Percentiles rank a stretch among this genome's conserved stretches.
Conservation (phyloP, 2,329 filamentous ascomycete species). For the Thelonectria rubi region DNA sequence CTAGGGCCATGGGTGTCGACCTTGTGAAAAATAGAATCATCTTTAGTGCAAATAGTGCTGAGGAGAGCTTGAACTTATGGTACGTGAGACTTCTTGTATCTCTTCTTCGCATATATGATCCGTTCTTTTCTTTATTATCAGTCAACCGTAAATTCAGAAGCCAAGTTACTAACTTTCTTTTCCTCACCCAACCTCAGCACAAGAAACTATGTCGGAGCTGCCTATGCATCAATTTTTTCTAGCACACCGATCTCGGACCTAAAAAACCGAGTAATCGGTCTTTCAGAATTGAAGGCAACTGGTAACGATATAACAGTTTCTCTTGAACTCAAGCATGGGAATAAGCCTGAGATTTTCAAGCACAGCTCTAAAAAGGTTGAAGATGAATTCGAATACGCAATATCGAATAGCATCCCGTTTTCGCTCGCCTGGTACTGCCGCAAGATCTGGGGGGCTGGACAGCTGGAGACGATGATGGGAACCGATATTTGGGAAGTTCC, state of each 20-base stretch:
- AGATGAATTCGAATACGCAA: neutral
- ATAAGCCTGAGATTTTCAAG: neutral
- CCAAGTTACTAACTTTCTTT: too few relatives aligned
- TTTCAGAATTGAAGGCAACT: conserved; percentile 6
- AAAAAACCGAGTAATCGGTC: conserved; percentile 6
- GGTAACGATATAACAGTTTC: neutral
- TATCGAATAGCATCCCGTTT: neutral
- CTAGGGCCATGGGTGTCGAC: conserved; percentile 15
- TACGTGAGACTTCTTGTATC: too few relatives aligned
- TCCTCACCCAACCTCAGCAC: too few relatives aligned
- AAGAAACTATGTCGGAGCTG: conserved; percentile 15
- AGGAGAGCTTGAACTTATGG: conserved; percentile 13
- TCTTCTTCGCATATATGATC: too few relatives aligned
- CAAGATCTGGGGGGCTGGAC: conserved; percentile 9
- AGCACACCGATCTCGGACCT: conserved; percentile 2
- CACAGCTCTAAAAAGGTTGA: conserved; percentile 1
- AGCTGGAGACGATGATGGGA: neutral
- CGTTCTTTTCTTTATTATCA: too few relatives aligned
- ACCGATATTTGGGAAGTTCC: conserved; percentile 14
- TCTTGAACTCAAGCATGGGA: neutral
- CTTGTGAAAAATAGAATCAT: conserved; percentile 4
- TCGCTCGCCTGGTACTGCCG: conserved; percentile 9
- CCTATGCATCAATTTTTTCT: conserved; percentile 12
- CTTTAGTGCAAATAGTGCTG: conserved; percentile 1
- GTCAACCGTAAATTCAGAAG: too few relatives aligned